These are phyloP conservation scores for Eutrema salsugineum DNA, from an alignment of 441 rosid genomes.

Conservation along the genomic window DNA sequence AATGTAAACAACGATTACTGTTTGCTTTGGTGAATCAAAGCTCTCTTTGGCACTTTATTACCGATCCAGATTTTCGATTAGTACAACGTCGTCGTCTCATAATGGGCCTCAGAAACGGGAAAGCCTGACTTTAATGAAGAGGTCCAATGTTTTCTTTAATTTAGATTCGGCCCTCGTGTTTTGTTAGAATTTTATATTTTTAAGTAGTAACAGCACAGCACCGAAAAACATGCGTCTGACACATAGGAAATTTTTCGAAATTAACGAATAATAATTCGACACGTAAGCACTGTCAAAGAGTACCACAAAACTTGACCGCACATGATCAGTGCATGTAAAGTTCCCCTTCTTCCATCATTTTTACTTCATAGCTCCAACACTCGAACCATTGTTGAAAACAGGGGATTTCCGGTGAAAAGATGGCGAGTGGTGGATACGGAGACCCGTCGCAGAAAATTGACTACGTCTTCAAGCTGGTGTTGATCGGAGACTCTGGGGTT, in stretches of 20 bases:
- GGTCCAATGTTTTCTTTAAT: not conserved
- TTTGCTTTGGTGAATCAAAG: not conserved
- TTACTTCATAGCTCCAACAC: not conserved
- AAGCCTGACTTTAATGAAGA: not conserved
- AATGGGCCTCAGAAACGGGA: constrained; percentile 3
- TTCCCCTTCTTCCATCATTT: not conserved
- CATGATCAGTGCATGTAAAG: not conserved
- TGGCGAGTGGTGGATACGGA: constrained; percentile 65
- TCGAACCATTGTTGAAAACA: not conserved
- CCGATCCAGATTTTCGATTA: not conserved
- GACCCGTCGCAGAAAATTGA: constrained; percentile 73
- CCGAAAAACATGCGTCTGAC: constrained; percentile 22
- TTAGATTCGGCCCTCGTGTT: not conserved
- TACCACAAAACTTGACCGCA: not conserved
- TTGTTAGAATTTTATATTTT: not conserved
- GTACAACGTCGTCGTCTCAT: not conserved
- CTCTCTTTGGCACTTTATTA: not conserved
- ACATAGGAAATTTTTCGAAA: not conserved
- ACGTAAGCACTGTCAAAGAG: not conserved
- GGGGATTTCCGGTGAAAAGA: constrained; percentile 14
- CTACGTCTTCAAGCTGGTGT: constrained; percentile 72
- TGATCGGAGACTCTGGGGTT: constrained; percentile 64
- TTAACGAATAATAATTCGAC: not conserved
- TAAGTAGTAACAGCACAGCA: not conserved
- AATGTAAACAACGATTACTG: not conserved